Conservation (phyloP, 164 flowering plant genomes). For the Euptelea pleiosperma region DNA sequence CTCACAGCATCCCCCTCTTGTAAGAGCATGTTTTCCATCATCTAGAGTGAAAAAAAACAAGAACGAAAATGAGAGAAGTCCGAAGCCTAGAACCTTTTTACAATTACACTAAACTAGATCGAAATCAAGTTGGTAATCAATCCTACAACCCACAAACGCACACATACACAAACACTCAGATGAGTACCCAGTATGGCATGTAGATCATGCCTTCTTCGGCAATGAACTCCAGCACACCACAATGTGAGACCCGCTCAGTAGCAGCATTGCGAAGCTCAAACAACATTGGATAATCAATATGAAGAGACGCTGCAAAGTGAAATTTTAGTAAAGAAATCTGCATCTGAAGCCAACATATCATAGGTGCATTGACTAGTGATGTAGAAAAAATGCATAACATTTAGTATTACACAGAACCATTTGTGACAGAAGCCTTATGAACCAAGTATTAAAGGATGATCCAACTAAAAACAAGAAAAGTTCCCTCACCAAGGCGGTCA, state of each 20-base stretch:
- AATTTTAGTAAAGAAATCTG: not conserved
- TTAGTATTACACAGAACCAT: too few species aligned
- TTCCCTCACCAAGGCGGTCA: slow-evolving; percentile 58
- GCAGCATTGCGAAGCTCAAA: slow-evolving; percentile 81
- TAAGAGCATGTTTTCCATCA: slow-evolving; percentile 94
- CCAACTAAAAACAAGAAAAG: not conserved
- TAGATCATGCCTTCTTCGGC: slow-evolving; percentile 98
- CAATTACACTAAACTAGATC: not conserved
- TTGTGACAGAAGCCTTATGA: too few species aligned
- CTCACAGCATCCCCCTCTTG: slow-evolving; percentile 86
- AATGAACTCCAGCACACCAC: slow-evolving; percentile 96
- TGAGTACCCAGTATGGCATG: slow-evolving; percentile 81
- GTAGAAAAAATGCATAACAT: too few species aligned
- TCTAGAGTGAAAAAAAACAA: slow-evolving; percentile 33
- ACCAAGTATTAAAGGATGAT: too few species aligned
- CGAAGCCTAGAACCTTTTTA: not conserved
- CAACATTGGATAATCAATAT: slow-evolving; percentile 95
- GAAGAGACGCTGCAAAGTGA: slow-evolving; percentile 49
- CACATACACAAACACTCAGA: not conserved
- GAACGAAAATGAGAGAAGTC: not conserved
- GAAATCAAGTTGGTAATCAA: not conserved
- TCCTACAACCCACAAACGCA: not conserved
- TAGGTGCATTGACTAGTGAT: too few species aligned
- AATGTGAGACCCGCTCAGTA: slow-evolving; percentile 79
- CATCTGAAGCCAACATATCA: not conserved